These are phyloP conservation scores for Priceomyces castillae DNA, from an alignment of 805 yeast species.

Conservation along the genomic window DNA sequence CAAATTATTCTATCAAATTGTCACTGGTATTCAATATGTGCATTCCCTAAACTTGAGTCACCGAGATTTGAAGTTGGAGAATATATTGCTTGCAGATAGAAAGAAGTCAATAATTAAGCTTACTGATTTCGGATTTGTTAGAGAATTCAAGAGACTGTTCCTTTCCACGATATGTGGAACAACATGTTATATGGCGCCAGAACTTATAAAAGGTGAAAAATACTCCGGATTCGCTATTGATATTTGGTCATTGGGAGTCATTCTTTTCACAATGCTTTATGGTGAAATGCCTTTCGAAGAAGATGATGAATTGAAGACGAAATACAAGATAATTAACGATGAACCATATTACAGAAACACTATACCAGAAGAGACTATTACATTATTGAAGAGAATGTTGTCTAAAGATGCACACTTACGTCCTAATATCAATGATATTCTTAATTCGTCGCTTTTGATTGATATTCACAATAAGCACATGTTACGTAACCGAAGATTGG, in stretches of 20 bases:
- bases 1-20: slow-evolving; percentile 60
- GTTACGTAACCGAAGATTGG: slow-evolving; percentile 18
- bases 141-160: slow-evolving; percentile 59
- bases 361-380: slow-evolving; percentile 49
- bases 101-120: slow-evolving; percentile 62
- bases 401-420: slow-evolving; percentile 64
- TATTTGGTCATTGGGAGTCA: slow-evolving; percentile 90
- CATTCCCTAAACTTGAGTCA: slow-evolving; percentile 79
- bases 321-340: slow-evolving; percentile 55
- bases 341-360: slow-evolving; percentile 58
- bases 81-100: slow-evolving; percentile 57
- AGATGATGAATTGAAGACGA: slow-evolving; percentile 66
- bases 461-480: slow-evolving; percentile 29
- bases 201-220: slow-evolving; percentile 61
- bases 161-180: slow-evolving; percentile 92
- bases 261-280: slow-evolving; percentile 75
- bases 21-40: slow-evolving; percentile 66
- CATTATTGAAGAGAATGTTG: slow-evolving; percentile 53
- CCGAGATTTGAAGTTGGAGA: slow-evolving; percentile 81
- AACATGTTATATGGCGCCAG: slow-evolving; percentile 96
- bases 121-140: slow-evolving; percentile 91
- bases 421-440: slow-evolving; percentile 44
- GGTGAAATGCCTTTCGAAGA: slow-evolving; percentile 93
- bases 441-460: slow-evolving; percentile 34
- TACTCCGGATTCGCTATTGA: slow-evolving; percentile 83